Base-by-base conservation (phyloP, 768 basidiomycete genomes). In the Leccinum imitatum region DNA sequence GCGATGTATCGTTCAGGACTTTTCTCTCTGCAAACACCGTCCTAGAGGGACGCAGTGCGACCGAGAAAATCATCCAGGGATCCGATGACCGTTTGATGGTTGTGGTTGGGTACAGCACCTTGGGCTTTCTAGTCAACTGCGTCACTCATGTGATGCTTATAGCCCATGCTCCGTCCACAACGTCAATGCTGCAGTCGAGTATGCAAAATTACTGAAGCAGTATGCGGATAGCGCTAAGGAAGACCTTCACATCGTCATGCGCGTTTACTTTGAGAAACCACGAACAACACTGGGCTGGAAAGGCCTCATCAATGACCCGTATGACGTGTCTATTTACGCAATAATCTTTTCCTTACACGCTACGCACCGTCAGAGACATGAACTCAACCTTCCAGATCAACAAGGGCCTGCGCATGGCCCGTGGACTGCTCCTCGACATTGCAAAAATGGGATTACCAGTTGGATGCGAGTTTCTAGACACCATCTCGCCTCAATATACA, bases 221-320 rank as follows among this genome's bases (percentile, higher is more conserved):
- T 98, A 98, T 69, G 91, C 94, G 6, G 88, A 94, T 39, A 75
- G 75, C 11, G 86, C 90, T 50, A 86, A 85, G 69, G 87, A 91
- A 11, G 97, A 98, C 66, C 82, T 99, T 33, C 83, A 90, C 74
- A 97, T 99, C 68, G 81, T 98, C 65, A 98, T 98, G 96, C 89
- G 95, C 27, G 94, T 98, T 66, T 98, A 99, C 80, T 99, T 98
- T 70, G 96, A 98, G 69, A 98, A 98, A 69, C 89, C 89, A 1
- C 83, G 96, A 31, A 98, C 96, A 7, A 98, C 96, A 0, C 90
- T 98, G 52, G 97, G 97, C 27, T 99, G 96, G 96, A 99, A 99
- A 74, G 96, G 96, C 39, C 84, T 98, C 63, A 98, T 98, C 76
- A 98, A 98, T 71, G 95, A 98, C 69, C 95, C 96, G 72, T 73